Base-by-base conservation (phyloP, 1,139 yeast species). In the Hyphopichia khmerensis region DNA sequence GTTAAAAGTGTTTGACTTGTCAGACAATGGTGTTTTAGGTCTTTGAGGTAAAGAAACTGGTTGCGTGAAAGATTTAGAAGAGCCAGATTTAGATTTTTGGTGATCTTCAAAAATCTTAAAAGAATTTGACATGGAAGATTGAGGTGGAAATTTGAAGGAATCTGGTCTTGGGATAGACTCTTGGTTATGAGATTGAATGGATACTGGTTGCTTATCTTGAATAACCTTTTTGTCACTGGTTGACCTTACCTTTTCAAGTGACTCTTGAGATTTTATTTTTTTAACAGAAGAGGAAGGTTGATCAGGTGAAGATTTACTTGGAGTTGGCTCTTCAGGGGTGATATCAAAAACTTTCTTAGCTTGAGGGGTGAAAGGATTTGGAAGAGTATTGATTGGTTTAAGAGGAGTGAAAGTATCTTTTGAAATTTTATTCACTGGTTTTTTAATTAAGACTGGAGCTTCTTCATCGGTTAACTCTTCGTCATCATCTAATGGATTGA, bases 401-500 rank as follows among this genome's bases (percentile, higher is more conserved):
- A 19, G 6, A 38, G 44, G 44, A 23, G 42, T 37, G 29, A 38
- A 33, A 4, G 26, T 30, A n/a, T 4, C 2, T 33, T 39, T 33
- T 10, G 15, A 8, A 18, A 13, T 6, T 8, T 18, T 17, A 7
- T 16, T 33, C 11, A 15, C 16, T 8, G 36, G 33, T 30, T 36
- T 36, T 15, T 49, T 38, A 16, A 59, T 51, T 47, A 64, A 57
- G 3, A 51, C 56, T 2, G 67, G 64, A 24, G 48, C 43, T 48
- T 72, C 77, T 21, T 71, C 77, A 38, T 72, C 77, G 18, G 77
- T 71, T 32, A 64, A 50, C 13, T 69, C 75, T 46, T 67, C 75
- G 31, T 75, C 76, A 18, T 60, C 65, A 42, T 70, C 75, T 24
- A 56, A 64, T 2, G 81, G 74, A 52, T 81, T 81, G 18, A 85